These are phyloP conservation scores for Sphaerulina populicola DNA, from an alignment of 2,329 filamentous ascomycete genomes.

Conservation along the genomic window DNA sequence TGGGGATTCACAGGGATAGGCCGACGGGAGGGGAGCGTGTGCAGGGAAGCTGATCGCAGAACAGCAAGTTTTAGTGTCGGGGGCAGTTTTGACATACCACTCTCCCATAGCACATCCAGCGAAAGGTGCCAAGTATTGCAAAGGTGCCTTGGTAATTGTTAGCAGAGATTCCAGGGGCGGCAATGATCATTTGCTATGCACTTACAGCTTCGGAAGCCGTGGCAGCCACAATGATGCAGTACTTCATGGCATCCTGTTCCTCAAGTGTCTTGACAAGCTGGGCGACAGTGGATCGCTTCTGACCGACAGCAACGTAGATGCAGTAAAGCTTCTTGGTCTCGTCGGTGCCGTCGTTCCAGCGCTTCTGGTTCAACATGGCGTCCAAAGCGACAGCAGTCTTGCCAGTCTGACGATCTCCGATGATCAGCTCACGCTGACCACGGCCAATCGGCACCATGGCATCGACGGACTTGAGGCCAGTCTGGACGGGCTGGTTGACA, in stretches of 20 bases:
- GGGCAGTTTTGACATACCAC: neutral
- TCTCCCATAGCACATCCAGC: neutral
- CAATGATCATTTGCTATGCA: neutral
- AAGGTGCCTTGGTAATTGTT: neutral
- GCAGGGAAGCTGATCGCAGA: too few species aligned
- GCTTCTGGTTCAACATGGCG: constrained; percentile 98
- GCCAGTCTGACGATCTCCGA: constrained; percentile 99
- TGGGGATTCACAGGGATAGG: too few species aligned
- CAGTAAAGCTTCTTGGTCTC: constrained; percentile 99
- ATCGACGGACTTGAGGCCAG: constrained; percentile 97
- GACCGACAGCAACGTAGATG: constrained; percentile 96
- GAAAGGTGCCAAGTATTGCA: neutral
- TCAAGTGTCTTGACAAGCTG: constrained; percentile 99
- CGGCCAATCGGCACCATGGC: constrained; percentile 99
- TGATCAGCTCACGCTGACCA: constrained; percentile 99
- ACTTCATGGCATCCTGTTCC: constrained; percentile 99
- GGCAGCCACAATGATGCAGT: constrained; percentile 84
- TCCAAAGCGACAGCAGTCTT: constrained; percentile 99
- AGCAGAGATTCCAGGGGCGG: neutral
- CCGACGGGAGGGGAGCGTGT: too few species aligned
- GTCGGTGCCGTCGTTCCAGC: constrained; percentile 81
- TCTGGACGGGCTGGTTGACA: constrained; percentile 98
- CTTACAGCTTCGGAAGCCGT: constrained; percentile 79
- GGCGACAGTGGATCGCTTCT: constrained; percentile 98
- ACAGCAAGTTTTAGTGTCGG: constrained; percentile 1